These are phyloP conservation scores for Nepenthes mirabilis DNA, from an alignment of 148 eudicot species.

Conservation along the genomic window DNA sequence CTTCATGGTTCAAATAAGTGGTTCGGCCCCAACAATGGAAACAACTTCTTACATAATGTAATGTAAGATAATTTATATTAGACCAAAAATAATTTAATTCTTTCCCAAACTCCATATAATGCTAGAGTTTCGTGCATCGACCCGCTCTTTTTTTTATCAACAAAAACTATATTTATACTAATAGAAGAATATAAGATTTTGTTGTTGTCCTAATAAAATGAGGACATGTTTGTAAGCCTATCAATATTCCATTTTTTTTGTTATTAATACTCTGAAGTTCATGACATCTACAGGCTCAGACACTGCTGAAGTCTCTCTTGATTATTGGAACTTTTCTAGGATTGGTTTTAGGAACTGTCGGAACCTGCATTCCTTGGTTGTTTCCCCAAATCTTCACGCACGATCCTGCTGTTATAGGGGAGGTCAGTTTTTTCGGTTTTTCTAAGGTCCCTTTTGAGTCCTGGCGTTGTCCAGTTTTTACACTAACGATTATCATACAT, in stretches of 20 bases:
- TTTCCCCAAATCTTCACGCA: conserved; percentile 69
- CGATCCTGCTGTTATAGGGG: conserved; percentile 56
- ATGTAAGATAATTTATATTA: too few relatives aligned
- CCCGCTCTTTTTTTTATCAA: too few relatives aligned
- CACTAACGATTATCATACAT: too few relatives aligned
- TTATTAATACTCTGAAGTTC: not conserved
- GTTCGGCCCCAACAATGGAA: too few relatives aligned
- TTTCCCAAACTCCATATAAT: too few relatives aligned
- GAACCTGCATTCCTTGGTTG: conserved; percentile 66
- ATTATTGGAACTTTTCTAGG: conserved; percentile 67
- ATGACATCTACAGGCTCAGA: conserved; percentile 43
- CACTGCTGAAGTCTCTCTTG: conserved; percentile 62
- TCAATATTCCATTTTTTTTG: not conserved
- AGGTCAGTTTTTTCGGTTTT: conserved; percentile 33
- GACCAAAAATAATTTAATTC: too few relatives aligned
- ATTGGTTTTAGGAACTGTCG: conserved; percentile 50
- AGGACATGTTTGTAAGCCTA: not conserved
- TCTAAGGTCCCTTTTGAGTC: too few relatives aligned
- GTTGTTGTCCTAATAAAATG: not conserved
- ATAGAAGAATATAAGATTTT: not conserved
- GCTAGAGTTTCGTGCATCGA: too few relatives aligned
- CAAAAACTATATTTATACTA: too few relatives aligned
- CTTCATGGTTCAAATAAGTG: too few relatives aligned
- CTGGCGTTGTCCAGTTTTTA: too few relatives aligned
- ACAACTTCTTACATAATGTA: too few relatives aligned